A percentile compares a stretch with the other conserved stretches of the same genome.
Conservation (phyloP, 805 yeast genomes). For the Priceomyces haplophilus region DNA sequence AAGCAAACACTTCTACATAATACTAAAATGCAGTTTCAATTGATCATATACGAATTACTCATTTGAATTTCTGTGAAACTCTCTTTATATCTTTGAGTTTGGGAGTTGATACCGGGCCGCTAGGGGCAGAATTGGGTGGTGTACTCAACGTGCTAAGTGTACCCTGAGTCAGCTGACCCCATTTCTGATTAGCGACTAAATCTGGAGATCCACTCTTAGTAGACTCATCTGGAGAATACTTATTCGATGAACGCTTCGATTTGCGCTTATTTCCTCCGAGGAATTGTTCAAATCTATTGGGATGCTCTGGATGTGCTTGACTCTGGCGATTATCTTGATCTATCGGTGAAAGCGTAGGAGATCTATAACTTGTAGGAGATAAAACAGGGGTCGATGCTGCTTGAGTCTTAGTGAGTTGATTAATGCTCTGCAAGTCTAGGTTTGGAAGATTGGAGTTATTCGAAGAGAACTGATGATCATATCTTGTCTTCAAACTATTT, state of each 20-base stretch:
- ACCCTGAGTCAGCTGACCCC: conserved; percentile 7
- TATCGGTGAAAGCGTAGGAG: conserved; percentile 6
- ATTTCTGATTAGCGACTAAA: conserved; percentile 8
- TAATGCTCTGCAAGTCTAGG: conserved; percentile 1
- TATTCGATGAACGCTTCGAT: conserved; percentile 13
- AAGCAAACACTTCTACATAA: no score
- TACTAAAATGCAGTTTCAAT: no score
- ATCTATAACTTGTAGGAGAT: conserved; percentile 6
- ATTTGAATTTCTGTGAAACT: conserved; percentile 10
- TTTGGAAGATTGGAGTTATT: conserved; percentile 18
- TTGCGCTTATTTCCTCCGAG: conserved; percentile 26
- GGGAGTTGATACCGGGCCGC: conserved; percentile 7
- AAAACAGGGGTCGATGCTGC: conserved; percentile 8
- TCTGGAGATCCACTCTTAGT: conserved; percentile 14
- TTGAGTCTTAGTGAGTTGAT: conserved; percentile 16
- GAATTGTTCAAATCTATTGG: conserved; percentile 25
- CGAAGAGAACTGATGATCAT: background rate
- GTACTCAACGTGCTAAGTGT: conserved; percentile 5
- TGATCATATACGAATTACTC: background rate
- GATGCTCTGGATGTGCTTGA: conserved; percentile 10
- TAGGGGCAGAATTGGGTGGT: conserved; percentile 10
- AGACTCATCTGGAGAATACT: conserved; percentile 13
- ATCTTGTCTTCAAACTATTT: conserved; percentile 13
- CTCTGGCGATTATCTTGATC: background rate
- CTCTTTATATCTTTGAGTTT: conserved; percentile 18